Conservation (phyloP, 169 alveolate species). For the Babesia gibsoni region DNA sequence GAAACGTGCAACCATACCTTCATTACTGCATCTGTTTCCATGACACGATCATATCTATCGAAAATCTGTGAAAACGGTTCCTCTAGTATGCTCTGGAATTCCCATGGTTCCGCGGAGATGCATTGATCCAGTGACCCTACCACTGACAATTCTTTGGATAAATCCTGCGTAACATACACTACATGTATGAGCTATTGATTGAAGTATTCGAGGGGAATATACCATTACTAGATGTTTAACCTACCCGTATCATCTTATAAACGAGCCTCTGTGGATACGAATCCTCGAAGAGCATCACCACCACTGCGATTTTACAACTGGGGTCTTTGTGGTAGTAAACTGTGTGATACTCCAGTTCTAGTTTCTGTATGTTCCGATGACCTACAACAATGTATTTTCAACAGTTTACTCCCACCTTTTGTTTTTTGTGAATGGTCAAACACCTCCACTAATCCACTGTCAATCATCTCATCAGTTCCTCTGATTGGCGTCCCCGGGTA, state of each 20-base stretch:
- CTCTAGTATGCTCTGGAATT: neutral
- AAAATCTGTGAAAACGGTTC: conserved; percentile 3
- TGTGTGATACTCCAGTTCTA: neutral
- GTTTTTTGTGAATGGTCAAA: neutral
- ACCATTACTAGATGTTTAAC: neutral
- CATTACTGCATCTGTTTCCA: conserved; percentile 15
- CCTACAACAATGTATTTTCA: neutral
- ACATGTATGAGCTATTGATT: too few relatives aligned
- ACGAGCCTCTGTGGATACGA: conserved; percentile 43
- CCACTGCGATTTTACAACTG: neutral
- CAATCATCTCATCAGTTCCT: conserved; percentile 4
- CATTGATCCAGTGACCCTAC: neutral
- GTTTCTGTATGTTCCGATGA: neutral
- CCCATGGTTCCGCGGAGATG: neutral
- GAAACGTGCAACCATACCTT: neutral
- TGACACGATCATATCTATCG: conserved; percentile 19
- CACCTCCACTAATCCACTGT: neutral
- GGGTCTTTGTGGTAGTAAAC: conserved; percentile 29
- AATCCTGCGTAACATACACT: too few relatives aligned
- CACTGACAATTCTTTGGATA: neutral
- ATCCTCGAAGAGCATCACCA: conserved; percentile 23
- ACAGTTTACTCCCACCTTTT: neutral
- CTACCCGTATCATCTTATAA: conserved; percentile 26
- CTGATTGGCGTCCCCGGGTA: neutral
- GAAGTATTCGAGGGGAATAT: too few relatives aligned